Base-by-base conservation (phyloP, 1,139 yeast species). In the Saccharomyces hybrid region DNA sequence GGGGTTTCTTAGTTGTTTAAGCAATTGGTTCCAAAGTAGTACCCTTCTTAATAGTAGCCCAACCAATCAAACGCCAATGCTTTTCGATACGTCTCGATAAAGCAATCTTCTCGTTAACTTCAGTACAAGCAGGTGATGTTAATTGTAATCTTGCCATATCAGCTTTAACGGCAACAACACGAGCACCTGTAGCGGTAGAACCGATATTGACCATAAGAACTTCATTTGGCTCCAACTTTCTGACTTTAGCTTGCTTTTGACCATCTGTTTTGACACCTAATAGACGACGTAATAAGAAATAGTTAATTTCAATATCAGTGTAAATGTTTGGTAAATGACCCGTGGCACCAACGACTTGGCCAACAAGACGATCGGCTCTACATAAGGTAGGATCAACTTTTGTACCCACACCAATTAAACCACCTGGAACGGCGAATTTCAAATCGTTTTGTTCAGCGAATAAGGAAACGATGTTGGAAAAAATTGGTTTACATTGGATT, bases 371-470 rank as follows among this genome's bases (percentile, higher is more conserved):
- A 77, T 95, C 99, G 58, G 99, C 99, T 78, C 99, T 87, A 80
- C 99, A 95, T 67, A 95, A 79, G 6, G 99, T 93, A 59, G 99
- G 99, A 74, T 95, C 99, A 62, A 95, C 96, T 75, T 89, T 88
- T 55, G 99, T 93, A 78, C 99, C 99, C 55, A 95, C 98, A 82
- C 99, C 99, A 68, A 95, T 95, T 71, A 95, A 82, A 62, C 99
- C 99, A 83, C 99, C 99, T 51, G 99, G 99, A 67, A 95, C 99
- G 53, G 99, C 99, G 69, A 93, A 95, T 73, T 93, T 93, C 75
- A 95, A 83, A 73, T 91, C 97, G 69, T 95, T 95, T 75, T 93
- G 91, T 75, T 95, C 99, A 57, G 99, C 99, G 72, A 91, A 91
- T 64, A 95, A 79, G 23, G 98, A 87, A 52, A 89, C 93, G 69